Base-by-base conservation (phyloP, 1,139 yeast genomes). In the Geotrichum restrictum region DNA sequence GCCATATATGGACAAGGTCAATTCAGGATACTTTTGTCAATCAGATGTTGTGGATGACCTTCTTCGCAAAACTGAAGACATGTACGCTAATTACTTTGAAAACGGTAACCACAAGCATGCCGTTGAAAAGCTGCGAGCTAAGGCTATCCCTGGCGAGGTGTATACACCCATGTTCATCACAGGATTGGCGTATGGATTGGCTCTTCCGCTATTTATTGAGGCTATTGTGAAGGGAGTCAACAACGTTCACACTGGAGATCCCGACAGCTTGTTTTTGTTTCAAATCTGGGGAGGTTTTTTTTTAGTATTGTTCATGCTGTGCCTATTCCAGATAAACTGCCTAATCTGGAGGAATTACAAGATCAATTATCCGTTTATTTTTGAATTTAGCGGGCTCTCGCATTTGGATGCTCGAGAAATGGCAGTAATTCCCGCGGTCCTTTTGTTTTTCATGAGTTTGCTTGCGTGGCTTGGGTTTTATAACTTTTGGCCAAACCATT, bases 261-360 rank as follows among this genome's bases (percentile, higher is more conserved):
- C 57, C 37, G 69, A 69, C 47, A 62, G 64, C 3, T 71, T 69
- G 46, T 83, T 70, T 56, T 65, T 91, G 54, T 69, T 93, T 46
- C 98, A 94, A 63, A 76, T 93, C 3, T 93, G 96, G 96, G 97
- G 84, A 4, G 98, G 98, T 1, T 88, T 88, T 66, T 80, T 89
- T 59, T 64, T 89, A 53, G 68, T 85, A 4, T 73, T 78, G 42
- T 61, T 89, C 16, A 76, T 85, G 63, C 70, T 82, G 13, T 62
- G 84, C 18, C 69, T 88, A 11, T 83, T 91, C 65, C 83, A 83
- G 8, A 56, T 86, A 38, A 83, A 87, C 65, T 80, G 94, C 65
- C 71, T 75, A 54, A 80, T 85, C 3, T 93, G 96, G 89, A 78
- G 82, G 29, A 66, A 70, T 48, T 84, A 73, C 69, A 86, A 86